Percentiles rank a stretch among this genome's conserved stretches.
Evolutionary conservation across 1,139 yeast genomes (phyloP).

Genomic region (Taphrina populina): DNA sequence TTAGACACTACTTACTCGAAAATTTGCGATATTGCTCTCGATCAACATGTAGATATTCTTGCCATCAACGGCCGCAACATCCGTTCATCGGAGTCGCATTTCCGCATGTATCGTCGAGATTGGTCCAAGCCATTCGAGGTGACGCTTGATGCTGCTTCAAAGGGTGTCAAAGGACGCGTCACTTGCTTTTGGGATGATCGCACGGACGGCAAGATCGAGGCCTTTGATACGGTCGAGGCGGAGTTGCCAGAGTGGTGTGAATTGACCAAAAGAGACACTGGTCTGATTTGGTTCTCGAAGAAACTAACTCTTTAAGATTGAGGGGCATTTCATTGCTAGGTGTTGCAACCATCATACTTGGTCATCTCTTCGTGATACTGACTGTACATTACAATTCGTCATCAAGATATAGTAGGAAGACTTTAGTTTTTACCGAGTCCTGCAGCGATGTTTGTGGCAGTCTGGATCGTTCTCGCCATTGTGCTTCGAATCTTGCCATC

Average conservation of each 20-base stretch:
- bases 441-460: slow-evolving; percentile 82
- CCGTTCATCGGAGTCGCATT: slow-evolving; percentile 6
- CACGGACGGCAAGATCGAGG: slow-evolving; percentile 31
- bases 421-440: slow-evolving; percentile 56
- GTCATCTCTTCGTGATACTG: too few relatives aligned
- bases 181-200: slow-evolving; percentile 35
- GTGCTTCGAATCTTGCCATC: slow-evolving; percentile 86
- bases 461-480: slow-evolving; percentile 83
- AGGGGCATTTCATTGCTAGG: too few relatives aligned
- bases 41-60: slow-evolving; percentile 15
- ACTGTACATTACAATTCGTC: too few relatives aligned
- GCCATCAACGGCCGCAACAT: slow-evolving; percentile 18
- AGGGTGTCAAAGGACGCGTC: slow-evolving; percentile 20
- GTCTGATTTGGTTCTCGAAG: slow-evolving; percentile 26
- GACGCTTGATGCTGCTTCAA: neutral
- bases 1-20: slow-evolving; percentile 23
- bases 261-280: slow-evolving; percentile 32
- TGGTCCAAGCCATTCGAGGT: slow-evolving; percentile 20
- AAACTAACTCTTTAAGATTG: slow-evolving; percentile 9
- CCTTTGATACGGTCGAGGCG: slow-evolving; percentile 27
- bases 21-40: slow-evolving; percentile 27
- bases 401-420: too few relatives aligned
- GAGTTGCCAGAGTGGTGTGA: slow-evolving; percentile 33
- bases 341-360: too few relatives aligned
- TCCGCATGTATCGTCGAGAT: slow-evolving; percentile 32